Percentiles rank a stretch among this genome's conserved stretches.
Conservation (phyloP, 2,329 filamentous ascomycete genomes). For the Trichoderma sp. region DNA sequence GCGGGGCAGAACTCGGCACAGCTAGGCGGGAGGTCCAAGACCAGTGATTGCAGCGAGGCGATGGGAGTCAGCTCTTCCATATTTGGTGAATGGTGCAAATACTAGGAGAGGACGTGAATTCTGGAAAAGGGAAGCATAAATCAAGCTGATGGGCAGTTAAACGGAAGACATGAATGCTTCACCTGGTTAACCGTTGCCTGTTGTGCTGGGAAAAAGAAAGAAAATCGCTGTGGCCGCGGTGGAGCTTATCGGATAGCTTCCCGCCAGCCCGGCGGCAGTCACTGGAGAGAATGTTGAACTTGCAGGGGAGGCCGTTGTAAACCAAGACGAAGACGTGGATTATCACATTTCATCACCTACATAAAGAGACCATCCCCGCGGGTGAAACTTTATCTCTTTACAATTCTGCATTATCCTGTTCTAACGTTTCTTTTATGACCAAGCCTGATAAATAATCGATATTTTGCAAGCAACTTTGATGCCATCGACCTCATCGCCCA, state of each 20-base stretch:
- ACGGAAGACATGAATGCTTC: not conserved
- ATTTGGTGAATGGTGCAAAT: not conserved
- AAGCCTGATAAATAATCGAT: not conserved
- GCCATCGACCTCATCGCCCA: not conserved
- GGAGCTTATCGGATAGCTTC: conserved; percentile 19
- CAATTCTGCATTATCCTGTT: not conserved
- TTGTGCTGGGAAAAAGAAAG: not conserved
- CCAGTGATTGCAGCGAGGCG: conserved; percentile 47
- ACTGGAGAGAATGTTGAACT: not conserved
- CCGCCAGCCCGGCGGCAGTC: conserved; percentile 11
- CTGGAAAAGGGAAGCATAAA: not conserved
- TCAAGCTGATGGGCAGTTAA: not conserved
- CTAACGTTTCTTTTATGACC: not conserved
- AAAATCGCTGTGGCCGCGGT: not conserved
- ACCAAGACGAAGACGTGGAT: not conserved
- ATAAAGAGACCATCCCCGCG: conserved; percentile 7
- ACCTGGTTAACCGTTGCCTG: not conserved
- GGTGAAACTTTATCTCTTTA: not conserved
- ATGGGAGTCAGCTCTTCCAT: conserved; percentile 32
- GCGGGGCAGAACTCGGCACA: conserved; percentile 72
- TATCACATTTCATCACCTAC: not conserved
- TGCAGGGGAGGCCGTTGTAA: conserved; percentile 8
- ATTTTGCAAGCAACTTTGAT: not conserved
- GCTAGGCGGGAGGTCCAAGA: conserved; percentile 68
- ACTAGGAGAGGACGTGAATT: not conserved